phyloP scores from a whole-genome alignment of 2,329 filamentous ascomycete species.

The Paraconiothyrium brasiliense region DNA sequence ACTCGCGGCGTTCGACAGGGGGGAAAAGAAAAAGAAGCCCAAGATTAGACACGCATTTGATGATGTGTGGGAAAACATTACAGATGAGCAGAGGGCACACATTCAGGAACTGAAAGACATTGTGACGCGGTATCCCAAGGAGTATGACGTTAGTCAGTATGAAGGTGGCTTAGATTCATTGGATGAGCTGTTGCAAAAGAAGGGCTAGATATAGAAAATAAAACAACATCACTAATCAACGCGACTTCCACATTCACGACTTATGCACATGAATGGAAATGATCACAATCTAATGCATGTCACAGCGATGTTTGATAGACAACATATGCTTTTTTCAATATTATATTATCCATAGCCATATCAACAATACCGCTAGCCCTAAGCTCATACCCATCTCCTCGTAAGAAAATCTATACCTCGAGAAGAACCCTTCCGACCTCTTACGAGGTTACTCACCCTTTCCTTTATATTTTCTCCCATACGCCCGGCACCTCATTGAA shows the following conservation, averaged over 20 bases:
- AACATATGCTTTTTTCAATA: too few relatives aligned
- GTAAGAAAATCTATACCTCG: too few relatives aligned
- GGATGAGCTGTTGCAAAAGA: slow-evolving; percentile 46
- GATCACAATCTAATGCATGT: too few relatives aligned
- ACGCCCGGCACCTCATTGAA: slow-evolving; percentile 53
- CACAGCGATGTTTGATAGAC: too few relatives aligned
- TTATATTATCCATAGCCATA: not conserved
- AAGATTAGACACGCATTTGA: slow-evolving; percentile 78
- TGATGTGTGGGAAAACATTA: slow-evolving; percentile 89
- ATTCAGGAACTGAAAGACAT: slow-evolving; percentile 79
- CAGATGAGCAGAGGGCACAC: slow-evolving; percentile 79
- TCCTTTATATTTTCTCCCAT: slow-evolving; percentile 30
- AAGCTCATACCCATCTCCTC: not conserved
- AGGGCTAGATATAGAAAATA: slow-evolving; percentile 20
- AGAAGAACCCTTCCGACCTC: not conserved
- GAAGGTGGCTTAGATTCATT: slow-evolving; percentile 77
- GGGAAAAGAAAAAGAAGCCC: slow-evolving; percentile 83
- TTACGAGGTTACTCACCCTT: not conserved
- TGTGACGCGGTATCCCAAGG: slow-evolving; percentile 84
- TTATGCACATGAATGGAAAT: too few relatives aligned
- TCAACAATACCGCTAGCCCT: not conserved
- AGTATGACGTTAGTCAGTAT: slow-evolving; percentile 84
- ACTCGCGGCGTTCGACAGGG: slow-evolving; percentile 82
- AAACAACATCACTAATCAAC: not conserved
- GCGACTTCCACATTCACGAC: not conserved